phyloP scores from a whole-genome alignment of 768 basidiomycete genomes.

The Pleurotus djamor region DNA sequence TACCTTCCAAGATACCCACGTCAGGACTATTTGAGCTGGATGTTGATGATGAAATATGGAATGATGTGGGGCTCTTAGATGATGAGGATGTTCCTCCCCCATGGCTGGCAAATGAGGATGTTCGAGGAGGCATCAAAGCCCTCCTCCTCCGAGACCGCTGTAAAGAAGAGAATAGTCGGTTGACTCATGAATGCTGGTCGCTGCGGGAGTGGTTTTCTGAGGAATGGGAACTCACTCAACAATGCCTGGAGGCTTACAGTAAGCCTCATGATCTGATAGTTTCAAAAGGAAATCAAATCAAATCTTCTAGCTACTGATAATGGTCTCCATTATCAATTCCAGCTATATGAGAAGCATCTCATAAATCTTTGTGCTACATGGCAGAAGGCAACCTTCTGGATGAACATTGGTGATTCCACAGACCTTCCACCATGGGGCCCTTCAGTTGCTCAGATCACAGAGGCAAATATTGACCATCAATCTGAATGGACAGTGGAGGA shows the following conservation, averaged over 20 bases:
- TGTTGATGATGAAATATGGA: constrained; percentile 34
- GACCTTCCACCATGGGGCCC: not conserved
- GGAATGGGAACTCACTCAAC: not conserved
- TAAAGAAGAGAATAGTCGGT: constrained; percentile 17
- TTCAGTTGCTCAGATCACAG: not conserved
- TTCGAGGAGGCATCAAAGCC: constrained; percentile 24
- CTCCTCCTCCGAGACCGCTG: constrained; percentile 22
- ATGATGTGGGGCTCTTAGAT: constrained; percentile 23
- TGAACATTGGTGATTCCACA: not conserved
- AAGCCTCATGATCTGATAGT: not conserved
- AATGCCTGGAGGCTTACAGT: not conserved
- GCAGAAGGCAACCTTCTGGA: not conserved
- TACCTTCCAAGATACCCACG: constrained; percentile 17
- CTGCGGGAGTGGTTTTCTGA: not conserved
- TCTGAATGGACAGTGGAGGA: too few relatives aligned
- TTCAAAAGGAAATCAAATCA: not conserved
- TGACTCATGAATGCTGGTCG: not conserved
- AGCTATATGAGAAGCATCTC: not conserved
- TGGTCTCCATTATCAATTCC: not conserved
- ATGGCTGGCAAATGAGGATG: constrained; percentile 26
- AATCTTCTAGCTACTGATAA: too few relatives aligned
- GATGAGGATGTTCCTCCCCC: constrained; percentile 5
- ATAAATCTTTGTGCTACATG: not conserved
- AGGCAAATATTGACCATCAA: too few relatives aligned
- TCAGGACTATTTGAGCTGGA: constrained; percentile 25